Evolutionary conservation across 352 stramenopile species (phyloP), one percentile per base, ranked within the genome.

Genomic region (Globisporangium barbulae): DNA sequence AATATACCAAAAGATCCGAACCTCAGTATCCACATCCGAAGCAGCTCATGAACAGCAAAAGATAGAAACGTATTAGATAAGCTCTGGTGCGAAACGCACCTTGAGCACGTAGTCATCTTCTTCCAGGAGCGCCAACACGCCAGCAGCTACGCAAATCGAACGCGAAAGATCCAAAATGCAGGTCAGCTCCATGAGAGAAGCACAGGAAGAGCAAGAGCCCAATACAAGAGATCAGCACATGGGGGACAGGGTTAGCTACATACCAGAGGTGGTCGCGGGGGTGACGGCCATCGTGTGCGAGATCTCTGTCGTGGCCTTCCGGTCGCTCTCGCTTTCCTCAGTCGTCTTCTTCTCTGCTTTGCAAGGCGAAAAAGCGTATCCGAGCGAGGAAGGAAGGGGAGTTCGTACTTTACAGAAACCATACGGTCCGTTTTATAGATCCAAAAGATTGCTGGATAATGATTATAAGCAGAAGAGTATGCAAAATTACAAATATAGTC

Each of bases 31-130:
- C 25, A 22, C 61, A 59, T 52, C 28, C 7, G 33, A 13, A 39
- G 17, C 21, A 39, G 30, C 13, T 30, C 8, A 37, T 28, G 25
- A 28, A 1, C 8, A 25, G 6, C 13, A 19, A 22, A 17, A 42
- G 15, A n/a, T 25, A 10, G 9, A 30, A 25, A 21, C 42, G 22
- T 7, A 21, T 4, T 8, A 21, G 42, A 22, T 5, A 28, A 59
- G 9, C 30, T 17, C 35, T 28, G 31, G 22, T 1, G n/a, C 12
- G 13, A 44, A 37, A 21, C 65, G 59, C 61, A 94, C 85, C 77
- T 91, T 95, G 49, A 98, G 83, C 28, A 76, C 72, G 63, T 96
- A 83, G 79, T 97, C 90, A 30, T 97, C 84, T 81, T 98, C 91
- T 70, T 97, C 88, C 37, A 98, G 71, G 57, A 97, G 83, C 65